Conservation (phyloP, 1,284 basidiomycete species). For the Trichosporon faecale region DNA sequence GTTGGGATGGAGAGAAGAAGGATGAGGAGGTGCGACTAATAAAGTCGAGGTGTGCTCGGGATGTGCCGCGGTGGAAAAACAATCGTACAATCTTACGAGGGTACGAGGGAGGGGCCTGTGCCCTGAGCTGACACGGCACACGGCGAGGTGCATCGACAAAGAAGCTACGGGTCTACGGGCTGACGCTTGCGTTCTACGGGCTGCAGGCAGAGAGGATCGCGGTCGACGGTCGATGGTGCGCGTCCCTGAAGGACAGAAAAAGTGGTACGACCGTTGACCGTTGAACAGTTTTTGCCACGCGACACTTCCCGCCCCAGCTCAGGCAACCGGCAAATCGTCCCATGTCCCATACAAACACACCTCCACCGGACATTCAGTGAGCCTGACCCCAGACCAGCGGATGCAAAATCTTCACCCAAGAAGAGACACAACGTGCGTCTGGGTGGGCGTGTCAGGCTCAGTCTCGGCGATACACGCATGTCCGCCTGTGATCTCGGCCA, state of each 20-base stretch:
- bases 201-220: not conserved
- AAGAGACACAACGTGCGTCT: not conserved
- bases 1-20: constrained; percentile 4
- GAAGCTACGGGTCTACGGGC: not conserved
- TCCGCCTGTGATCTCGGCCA: not conserved
- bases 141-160: not conserved
- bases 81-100: constrained; percentile 10
- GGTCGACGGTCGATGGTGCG: not conserved
- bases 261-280: not conserved
- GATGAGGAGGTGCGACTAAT: not conserved
- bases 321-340: too few relatives aligned
- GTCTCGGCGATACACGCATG: not conserved
- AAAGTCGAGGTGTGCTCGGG: not conserved
- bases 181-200: not conserved
- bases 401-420: not conserved
- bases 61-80: constrained; percentile 9
- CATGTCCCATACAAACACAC: not conserved
- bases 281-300: not conserved
- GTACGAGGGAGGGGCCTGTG: not conserved
- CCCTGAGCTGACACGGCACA: not conserved
- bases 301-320: not conserved
- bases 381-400: not conserved
- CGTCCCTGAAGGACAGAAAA: not conserved
- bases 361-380: not conserved
- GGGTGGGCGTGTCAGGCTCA: not conserved